Evolutionary conservation across 2,329 filamentous ascomycete genomes (phyloP), one percentile per base, ranked within the genome.

Genomic region (Venturia pyrina): DNA sequence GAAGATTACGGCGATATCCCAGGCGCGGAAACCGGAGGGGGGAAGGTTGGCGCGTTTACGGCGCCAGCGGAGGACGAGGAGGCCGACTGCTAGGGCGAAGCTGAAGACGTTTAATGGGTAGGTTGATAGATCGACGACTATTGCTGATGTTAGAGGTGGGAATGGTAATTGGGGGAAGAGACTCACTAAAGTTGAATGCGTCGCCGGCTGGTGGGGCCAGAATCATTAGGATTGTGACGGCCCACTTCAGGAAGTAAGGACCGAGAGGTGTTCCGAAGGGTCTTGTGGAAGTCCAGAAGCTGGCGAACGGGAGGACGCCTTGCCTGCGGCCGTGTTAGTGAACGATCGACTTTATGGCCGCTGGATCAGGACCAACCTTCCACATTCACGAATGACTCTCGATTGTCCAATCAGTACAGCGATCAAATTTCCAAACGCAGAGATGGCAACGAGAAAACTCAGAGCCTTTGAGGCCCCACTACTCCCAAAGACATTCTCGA

Each of bases 171-270:
- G 89, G 76, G 67, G 85, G 90, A 0, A 86, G 5, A 5, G 34
- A 24, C 28, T 41, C 43, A 41, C 59, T 81, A 70, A 90, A 90
- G 74, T 87, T 87, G 74, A 89, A 89, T 0, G 87, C 87, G n/a
- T 87, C 82, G 0, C 87, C 87, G 0, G 86, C 83, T 0, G 88
- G 88, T 1, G 87, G 87, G 0, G 86, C 87, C 3, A 89, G 73
- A 40, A 90, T 81, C 15, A 89, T 81, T 57, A 90, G 80, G 66
- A 87, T 78, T 0, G 86, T 87, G 3, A 89, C 80, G 19, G 87
- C 70, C 82, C 85, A 90, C 72, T 89, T 87, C 21, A 89, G 79
- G 69, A 89, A 84, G 11, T 86, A 75, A 68, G 3, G 76, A 8
- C 85, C 78, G 21, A 84, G 81, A 0, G 87, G 88, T 0, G 88